phyloP scores from a whole-genome alignment of 257 asterid species.

The Petunia secreta region DNA sequence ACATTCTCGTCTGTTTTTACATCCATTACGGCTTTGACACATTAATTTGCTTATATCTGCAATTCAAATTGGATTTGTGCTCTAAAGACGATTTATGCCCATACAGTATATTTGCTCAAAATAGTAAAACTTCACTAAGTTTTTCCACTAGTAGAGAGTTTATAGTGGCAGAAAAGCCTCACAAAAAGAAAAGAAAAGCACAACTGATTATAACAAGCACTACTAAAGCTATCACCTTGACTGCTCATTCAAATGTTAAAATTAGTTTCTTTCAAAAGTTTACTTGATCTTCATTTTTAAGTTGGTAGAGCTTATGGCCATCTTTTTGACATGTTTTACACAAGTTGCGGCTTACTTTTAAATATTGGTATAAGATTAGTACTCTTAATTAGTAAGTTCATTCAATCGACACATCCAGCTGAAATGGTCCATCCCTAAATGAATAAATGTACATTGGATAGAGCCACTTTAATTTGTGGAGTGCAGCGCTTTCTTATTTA shows the following conservation, averaged over 20 bases:
- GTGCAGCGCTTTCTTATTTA: not conserved
- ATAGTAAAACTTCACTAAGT: not conserved
- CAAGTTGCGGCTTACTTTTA: not conserved
- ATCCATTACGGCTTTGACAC: too few relatives aligned
- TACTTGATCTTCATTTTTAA: too few relatives aligned
- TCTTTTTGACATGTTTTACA: slow-evolving; percentile 8
- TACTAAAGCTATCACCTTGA: not conserved
- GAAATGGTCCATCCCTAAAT: not conserved
- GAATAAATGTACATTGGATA: not conserved
- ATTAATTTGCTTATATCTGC: too few relatives aligned
- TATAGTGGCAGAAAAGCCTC: not conserved
- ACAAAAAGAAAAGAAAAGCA: not conserved
- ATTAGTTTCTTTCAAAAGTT: not conserved
- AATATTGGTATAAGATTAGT: not conserved
- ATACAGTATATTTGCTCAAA: not conserved
- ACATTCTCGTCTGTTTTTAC: too few relatives aligned
- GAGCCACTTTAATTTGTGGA: not conserved
- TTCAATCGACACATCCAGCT: not conserved
- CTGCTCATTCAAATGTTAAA: not conserved
- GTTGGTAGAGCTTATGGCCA: not conserved
- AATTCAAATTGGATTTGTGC: too few relatives aligned
- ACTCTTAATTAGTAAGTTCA: not conserved
- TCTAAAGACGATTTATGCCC: too few relatives aligned
- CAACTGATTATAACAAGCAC: not conserved
- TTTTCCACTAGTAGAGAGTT: not conserved